Evolutionary conservation across 2,329 filamentous ascomycete species (phyloP), one percentile per base, ranked within the genome.

Genomic region (Paramyrothecium roridum): DNA sequence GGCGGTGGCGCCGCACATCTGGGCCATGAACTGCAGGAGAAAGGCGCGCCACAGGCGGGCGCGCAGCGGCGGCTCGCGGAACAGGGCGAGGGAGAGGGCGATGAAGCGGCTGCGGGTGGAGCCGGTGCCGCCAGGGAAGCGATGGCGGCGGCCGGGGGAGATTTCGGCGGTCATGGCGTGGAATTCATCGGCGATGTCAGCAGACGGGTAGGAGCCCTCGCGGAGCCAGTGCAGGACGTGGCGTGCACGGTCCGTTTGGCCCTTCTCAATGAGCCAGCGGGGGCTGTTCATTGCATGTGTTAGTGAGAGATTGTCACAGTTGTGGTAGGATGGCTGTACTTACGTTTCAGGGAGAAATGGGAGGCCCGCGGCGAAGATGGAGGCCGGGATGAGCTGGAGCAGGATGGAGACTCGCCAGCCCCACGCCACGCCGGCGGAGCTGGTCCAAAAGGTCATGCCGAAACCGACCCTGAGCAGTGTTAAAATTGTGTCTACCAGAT

Each of bases 1-100:
- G 3, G 80, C 81, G 0, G 81, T 80, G 16, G 81, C 80, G 20
- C 82, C 82, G 59, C 80, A 83, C 78, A 84, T 81, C 60, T 83
- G 80, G 0, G 80, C 79, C 78, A 85, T 80, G 66, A 85, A 84
- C 63, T 84, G 81, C 6, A 85, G 71, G 2, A 84, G 67, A 0
- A 80, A 75, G 1, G 81, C 80, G 19, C 82, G 75, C 83, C 82
- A 85, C 16, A 85, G 70, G 1, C 82, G 74, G 16, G 76, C 72
- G 61, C 79, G 80, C 1, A 85, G 68, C 13, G 73, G 67, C 16
- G 69, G 66, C 30, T 82, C 70, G 3, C 71, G 74, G 64, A 85
- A 81, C 1, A 85, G 72, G 8, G 73, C 73, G n/a, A 70, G 71
- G 3, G 61, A 57, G 2, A 61, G 59, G 10, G 55, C 53, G 30